Percentiles rank a stretch among this genome's conserved stretches.
Evolutionary conservation across 768 basidiomycete genomes (phyloP).

Genomic region (Russula olivacea): DNA sequence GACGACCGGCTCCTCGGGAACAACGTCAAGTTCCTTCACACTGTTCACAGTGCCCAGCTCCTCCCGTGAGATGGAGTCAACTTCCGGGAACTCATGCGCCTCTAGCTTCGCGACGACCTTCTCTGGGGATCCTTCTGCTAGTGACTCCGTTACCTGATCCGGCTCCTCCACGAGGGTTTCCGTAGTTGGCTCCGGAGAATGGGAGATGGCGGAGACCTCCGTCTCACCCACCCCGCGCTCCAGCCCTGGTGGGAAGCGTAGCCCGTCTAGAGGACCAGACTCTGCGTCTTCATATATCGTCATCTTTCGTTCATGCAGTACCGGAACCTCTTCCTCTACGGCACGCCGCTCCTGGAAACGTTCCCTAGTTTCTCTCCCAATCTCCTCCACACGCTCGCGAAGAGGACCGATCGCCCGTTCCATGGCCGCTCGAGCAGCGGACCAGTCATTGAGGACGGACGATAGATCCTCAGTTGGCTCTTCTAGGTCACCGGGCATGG

Average conservation of each 20-base stretch:
- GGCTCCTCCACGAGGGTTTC: conserved; percentile 18
- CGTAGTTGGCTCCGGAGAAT: conserved; percentile 14
- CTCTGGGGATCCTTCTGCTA: not conserved
- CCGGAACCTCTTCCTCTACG: conserved; percentile 8
- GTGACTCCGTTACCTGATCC: not conserved
- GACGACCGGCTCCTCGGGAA: conserved; percentile 5
- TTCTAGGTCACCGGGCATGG: conserved; percentile 18
- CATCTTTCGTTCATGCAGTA: conserved; percentile 16
- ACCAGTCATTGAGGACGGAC: conserved; percentile 13
- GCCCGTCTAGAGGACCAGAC: conserved; percentile 9
- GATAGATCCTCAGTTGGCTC: conserved; percentile 1
- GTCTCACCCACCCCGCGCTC: not conserved
- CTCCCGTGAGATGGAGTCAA: conserved; percentile 2
- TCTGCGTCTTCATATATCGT: conserved; percentile 17
- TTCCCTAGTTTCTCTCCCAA: conserved; percentile 18
- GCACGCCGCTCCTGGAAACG: conserved; percentile 11
- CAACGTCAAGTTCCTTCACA: not conserved
- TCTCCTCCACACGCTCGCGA: conserved; percentile 14
- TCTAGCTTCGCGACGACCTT: not conserved
- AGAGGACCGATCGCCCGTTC: conserved; percentile 18
- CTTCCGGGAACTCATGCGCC: not conserved
- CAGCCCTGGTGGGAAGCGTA: conserved; percentile 21
- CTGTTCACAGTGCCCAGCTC: not conserved
- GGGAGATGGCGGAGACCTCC: not conserved
- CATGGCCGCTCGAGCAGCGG: conserved; percentile 14